Evolutionary conservation across 2,329 filamentous ascomycete genomes (phyloP).

Genomic region (Fusarium decemcellulare): DNA sequence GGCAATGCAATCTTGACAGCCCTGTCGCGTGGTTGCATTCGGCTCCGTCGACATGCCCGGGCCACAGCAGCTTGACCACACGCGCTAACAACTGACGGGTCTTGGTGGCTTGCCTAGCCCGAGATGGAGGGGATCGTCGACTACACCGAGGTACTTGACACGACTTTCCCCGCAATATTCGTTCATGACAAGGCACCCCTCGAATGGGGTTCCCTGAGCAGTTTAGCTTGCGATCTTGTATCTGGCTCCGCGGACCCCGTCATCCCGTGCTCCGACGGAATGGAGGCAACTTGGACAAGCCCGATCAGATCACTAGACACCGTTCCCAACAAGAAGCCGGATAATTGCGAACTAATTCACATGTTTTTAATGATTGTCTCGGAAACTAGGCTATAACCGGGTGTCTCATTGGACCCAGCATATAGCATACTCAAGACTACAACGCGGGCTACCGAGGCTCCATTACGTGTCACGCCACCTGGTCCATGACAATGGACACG

Average conservation of each 20-base stretch:
- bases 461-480: not conserved
- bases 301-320: not conserved
- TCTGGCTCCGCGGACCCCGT: conserved; percentile 7
- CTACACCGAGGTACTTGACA: not conserved
- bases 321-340: not conserved
- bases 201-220: conserved; percentile 7
- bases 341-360: not conserved
- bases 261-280: not conserved
- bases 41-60: not conserved
- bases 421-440: not conserved
- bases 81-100: not conserved
- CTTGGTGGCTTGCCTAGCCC: not conserved
- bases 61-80: not conserved
- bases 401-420: conserved; percentile 8
- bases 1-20: conserved; percentile 20
- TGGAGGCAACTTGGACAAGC: not conserved
- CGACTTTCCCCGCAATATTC: conserved; percentile 27
- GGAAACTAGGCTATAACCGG: conserved; percentile 29
- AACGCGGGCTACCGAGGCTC: conserved; percentile 4
- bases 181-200: not conserved
- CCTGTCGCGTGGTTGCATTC: conserved; percentile 20
- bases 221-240: conserved; percentile 39
- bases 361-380: conserved; percentile 3
- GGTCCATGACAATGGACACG: not conserved
- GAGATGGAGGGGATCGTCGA: not conserved